Evolutionary conservation across 495 filamentous ascomycete species (phyloP).

Genomic region (Penicillium turbatum): DNA sequence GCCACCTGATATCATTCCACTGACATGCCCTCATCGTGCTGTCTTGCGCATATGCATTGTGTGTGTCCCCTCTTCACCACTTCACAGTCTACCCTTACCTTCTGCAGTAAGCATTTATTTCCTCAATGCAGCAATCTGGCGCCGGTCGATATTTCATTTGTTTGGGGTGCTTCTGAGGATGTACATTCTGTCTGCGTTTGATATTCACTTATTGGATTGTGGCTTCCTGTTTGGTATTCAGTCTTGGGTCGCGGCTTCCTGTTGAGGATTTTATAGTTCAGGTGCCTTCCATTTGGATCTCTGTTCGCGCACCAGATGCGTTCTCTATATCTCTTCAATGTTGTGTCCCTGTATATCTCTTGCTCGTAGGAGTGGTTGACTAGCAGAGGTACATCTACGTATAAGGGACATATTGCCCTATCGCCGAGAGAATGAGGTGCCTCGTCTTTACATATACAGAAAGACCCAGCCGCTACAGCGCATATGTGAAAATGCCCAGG

Average conservation of each 20-base stretch:
- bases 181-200: not conserved
- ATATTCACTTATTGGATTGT: not conserved
- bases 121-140: slow-evolving; percentile 32
- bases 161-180: not conserved
- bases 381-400: too few species aligned
- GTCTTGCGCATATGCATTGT: slow-evolving; percentile 10
- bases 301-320: too few species aligned
- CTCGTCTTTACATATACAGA: too few species aligned
- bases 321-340: too few species aligned
- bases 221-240: not conserved
- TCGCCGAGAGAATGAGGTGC: too few species aligned
- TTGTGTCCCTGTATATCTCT: not conserved
- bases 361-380: too few species aligned
- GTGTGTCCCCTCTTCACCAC: slow-evolving; percentile 4
- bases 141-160: slow-evolving; percentile 11
- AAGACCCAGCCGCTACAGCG: not conserved
- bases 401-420: too few species aligned
- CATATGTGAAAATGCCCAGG: not conserved
- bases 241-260: not conserved
- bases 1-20: not conserved
- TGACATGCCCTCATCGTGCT: not conserved
- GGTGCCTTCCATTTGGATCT: too few species aligned
- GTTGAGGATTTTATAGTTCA: not conserved
- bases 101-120: slow-evolving; percentile 5
- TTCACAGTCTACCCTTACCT: not conserved